Base-by-base conservation (phyloP, 306 rosid species). In the Biancaea sappan region DNA sequence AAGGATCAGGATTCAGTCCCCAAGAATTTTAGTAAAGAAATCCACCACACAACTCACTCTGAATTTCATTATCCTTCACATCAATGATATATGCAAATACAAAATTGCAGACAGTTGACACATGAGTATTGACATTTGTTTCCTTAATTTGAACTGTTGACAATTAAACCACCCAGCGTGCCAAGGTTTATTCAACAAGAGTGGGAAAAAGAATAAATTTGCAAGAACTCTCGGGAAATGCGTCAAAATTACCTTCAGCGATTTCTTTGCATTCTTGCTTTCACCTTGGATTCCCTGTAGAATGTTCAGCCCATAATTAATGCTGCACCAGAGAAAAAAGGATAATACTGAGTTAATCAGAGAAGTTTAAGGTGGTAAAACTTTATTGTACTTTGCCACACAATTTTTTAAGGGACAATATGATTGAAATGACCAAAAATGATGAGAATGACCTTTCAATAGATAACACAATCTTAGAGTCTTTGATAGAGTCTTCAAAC, bases 211-310 rank as follows among this genome's bases (percentile, higher is more conserved):
- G 64, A 51, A 15, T 22, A 41, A 54, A 12, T 5, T 40, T 31
- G 21, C 10, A 70, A 32, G 8, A 29, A 38, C 29, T 28, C 57
- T 34, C 8, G 69, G 16, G 22, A 40, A 26, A 38, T 15, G 15
- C 12, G 26, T 13, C 4, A 41, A 62, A 69, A 64, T 56, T 75
- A 94, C 98, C 96, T 90, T 91, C 34, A 94, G 69, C 57, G 99
- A 94, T 79, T 87, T 94, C 86, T 92, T 94, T 43, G 65, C 8
- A 73, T 77, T 90, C 80, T 88, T 94, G 85, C 64, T 94, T 73
- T 92, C 97, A 51, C 81, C 87, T 72, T 86, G 96, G 81, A 87
- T 71, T 46, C 92, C 91, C 31, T 92, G 95, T 59, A 92, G 84
- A 82, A 91, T 88, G 81, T 77, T 73, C 74, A 92, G 80, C 57